A percentile compares a stretch with the other conserved stretches of the same genome.
Conservation (phyloP, 805 yeast species). For the Spathaspora boniae region DNA sequence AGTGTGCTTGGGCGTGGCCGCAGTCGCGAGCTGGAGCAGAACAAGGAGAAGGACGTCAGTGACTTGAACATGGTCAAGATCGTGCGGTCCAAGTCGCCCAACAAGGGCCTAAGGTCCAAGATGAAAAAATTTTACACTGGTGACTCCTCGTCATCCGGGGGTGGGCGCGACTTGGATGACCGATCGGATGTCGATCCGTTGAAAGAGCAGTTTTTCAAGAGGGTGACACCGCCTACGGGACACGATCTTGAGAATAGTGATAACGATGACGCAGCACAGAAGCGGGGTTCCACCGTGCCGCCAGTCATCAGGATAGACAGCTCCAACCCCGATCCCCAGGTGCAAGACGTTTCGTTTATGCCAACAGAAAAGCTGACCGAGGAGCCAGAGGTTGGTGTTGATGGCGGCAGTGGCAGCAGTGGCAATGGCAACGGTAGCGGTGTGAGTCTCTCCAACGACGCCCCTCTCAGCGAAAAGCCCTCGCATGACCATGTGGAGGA, state of each 20-base stretch:
- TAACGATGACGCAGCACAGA: neutral
- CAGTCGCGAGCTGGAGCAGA: slow-evolving; percentile 3
- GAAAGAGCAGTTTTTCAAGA: slow-evolving; percentile 5
- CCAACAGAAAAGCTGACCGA: no score
- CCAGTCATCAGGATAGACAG: no score
- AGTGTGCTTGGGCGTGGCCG: slow-evolving; percentile 18
- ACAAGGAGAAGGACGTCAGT: slow-evolving; percentile 1
- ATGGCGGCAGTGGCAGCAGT: no score
- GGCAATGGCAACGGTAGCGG: no score
- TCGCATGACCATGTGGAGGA: slow-evolving; percentile 3
- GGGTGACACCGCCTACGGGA: slow-evolving; percentile 4
- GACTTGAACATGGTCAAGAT: slow-evolving; percentile 7
- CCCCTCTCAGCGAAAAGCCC: no score
- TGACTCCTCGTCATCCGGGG: slow-evolving; percentile 1
- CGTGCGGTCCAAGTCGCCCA: slow-evolving; percentile 6
- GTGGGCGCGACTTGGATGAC: slow-evolving; percentile 1
- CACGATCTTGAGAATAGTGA: neutral
- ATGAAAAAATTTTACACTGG: slow-evolving; percentile 7
- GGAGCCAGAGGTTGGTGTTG: neutral
- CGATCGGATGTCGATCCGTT: slow-evolving; percentile 1
- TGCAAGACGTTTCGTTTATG: no score
- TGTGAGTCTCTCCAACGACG: no score
- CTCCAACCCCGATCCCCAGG: no score
- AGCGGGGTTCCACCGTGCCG: no score
- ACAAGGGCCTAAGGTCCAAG: slow-evolving; percentile 2